Evolutionary conservation across 2,329 filamentous ascomycete species (phyloP).

Genomic region (Trichoderma sp.): DNA sequence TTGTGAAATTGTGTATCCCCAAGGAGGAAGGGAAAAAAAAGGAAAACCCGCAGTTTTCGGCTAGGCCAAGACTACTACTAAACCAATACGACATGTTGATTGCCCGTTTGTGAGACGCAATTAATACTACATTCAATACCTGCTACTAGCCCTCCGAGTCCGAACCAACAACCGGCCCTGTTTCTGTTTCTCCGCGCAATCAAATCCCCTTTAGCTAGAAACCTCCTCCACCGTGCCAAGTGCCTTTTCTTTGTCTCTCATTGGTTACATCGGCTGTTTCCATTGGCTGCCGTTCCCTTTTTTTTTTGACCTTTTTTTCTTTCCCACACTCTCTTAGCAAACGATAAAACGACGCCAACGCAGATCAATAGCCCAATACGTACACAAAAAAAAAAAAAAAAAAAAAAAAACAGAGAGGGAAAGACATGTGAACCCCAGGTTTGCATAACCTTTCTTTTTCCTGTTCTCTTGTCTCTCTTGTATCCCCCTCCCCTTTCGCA

Average conservation of each 20-base stretch:
- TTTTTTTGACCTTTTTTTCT: neutral
- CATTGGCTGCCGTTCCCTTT: neutral
- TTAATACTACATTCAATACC: neutral
- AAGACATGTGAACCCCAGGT: neutral
- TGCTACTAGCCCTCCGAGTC: neutral
- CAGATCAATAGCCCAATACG: slow-evolving; percentile 7
- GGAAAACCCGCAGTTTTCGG: neutral
- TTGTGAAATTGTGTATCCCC: neutral
- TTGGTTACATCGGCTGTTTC: slow-evolving; percentile 6
- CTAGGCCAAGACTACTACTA: neutral
- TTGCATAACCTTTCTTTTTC: neutral
- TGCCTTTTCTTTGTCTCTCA: slow-evolving; percentile 1
- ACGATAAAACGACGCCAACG: neutral
- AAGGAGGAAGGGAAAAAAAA: neutral
- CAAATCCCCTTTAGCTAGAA: neutral
- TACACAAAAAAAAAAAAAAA: neutral
- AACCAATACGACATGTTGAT: neutral
- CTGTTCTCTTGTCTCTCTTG: neutral
- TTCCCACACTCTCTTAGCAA: neutral
- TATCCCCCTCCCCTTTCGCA: neutral
- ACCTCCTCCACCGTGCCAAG: neutral
- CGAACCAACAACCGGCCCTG: neutral
- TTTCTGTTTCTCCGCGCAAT: neutral
- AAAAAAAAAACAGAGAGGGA: neutral
- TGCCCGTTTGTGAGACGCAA: neutral